Conservation (phyloP, 179 eudicot genomes). For the Gypsophila paniculata region DNA sequence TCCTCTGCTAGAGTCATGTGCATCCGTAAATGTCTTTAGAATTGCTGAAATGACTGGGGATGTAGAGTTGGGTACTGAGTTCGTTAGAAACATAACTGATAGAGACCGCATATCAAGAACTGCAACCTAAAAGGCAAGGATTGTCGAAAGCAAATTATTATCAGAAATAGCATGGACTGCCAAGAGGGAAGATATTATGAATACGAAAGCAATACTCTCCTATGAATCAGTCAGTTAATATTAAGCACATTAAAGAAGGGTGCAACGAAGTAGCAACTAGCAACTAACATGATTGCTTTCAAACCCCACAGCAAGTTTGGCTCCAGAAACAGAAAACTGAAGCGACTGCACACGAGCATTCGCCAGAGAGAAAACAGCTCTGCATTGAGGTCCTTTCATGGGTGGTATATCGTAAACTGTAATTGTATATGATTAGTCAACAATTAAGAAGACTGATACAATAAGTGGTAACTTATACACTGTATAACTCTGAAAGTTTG, state of each 20-base stretch:
- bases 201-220: constrained; percentile 7
- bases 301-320: constrained; percentile 64
- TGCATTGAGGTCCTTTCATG: constrained; percentile 50
- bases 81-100: constrained; percentile 46
- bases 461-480: background rate
- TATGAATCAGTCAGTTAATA: background rate
- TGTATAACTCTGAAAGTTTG: background rate
- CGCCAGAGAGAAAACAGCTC: constrained; percentile 47
- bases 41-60: constrained; percentile 42
- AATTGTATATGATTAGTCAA: constrained; percentile 14
- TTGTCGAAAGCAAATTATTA: background rate
- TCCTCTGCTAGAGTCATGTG: constrained; percentile 30
- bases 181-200: background rate
- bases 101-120: constrained; percentile 55
- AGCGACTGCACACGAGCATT: constrained; percentile 54
- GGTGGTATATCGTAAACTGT: constrained; percentile 43
- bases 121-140: constrained; percentile 50
- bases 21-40: constrained; percentile 30
- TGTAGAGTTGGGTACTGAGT: constrained; percentile 35
- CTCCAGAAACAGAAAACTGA: constrained; percentile 50
- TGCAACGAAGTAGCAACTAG: constrained; percentile 1
- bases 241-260: background rate
- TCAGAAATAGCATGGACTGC: constrained; percentile 5
- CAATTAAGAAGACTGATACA: no score
- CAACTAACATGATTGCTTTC: constrained; percentile 58